Conservation (phyloP, 2,329 filamentous ascomycete genomes). For the Colletotrichum tanaceti region DNA sequence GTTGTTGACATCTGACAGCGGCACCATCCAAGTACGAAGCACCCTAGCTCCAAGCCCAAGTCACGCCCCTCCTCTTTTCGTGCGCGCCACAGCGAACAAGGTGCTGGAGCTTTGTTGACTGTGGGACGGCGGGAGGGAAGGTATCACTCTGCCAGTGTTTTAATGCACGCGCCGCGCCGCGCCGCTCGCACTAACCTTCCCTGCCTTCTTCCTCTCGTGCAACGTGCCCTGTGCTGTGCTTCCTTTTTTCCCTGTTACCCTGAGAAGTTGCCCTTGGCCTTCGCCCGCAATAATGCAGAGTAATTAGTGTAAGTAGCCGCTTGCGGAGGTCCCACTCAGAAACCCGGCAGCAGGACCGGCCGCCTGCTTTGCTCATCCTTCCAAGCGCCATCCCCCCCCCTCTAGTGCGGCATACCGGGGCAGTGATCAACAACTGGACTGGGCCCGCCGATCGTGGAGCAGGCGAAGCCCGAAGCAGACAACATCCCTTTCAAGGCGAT, state of each 20-base stretch:
- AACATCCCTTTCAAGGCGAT: constrained; percentile 20
- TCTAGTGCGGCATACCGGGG: constrained; percentile 6
- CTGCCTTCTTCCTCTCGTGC: neutral
- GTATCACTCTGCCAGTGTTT: constrained; percentile 5
- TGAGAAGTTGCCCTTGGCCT: neutral
- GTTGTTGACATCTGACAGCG: constrained; percentile 38
- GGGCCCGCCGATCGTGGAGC: constrained; percentile 35
- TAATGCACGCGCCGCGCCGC: constrained; percentile 36
- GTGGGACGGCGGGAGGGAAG: no score
- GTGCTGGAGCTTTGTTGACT: neutral
- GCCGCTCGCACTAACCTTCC: constrained; percentile 19
- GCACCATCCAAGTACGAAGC: constrained; percentile 21
- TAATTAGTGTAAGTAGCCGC: constrained; percentile 1
- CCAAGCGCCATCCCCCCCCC: neutral
- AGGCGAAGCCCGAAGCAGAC: constrained; percentile 33
- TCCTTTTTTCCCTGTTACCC: neutral
- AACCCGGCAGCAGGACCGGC: neutral
- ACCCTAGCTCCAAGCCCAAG: constrained; percentile 28
- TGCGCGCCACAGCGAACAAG: constrained; percentile 24
- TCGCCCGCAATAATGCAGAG: neutral
- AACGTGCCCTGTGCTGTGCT: neutral
- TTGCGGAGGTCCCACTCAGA: constrained; percentile 16
- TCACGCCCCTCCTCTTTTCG: constrained; percentile 14
- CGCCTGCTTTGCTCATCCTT: neutral
- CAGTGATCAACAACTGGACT: constrained; percentile 25